A percentile compares a stretch with the other conserved stretches of the same genome.
Evolutionary conservation across 768 basidiomycete species (phyloP).

Genomic region (Termitomyces sp.): DNA sequence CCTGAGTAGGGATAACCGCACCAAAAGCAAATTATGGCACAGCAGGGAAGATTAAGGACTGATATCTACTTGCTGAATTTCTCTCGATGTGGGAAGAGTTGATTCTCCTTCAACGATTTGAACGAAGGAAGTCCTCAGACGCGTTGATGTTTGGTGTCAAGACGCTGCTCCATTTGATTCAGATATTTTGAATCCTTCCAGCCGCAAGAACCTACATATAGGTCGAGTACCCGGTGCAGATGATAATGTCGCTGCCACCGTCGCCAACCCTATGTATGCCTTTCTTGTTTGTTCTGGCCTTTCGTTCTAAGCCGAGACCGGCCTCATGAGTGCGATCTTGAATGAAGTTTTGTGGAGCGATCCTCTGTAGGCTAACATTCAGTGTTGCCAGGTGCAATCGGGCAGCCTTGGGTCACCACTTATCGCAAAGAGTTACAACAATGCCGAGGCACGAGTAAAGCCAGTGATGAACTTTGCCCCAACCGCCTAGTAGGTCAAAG

Average conservation of each 20-base stretch:
- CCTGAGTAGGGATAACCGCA: conserved; percentile 65
- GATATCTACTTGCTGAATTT: conserved; percentile 25
- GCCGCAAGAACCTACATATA: conserved; percentile 17
- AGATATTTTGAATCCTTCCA: conserved; percentile 16
- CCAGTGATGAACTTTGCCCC: conserved; percentile 41
- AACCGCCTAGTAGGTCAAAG: conserved; percentile 27
- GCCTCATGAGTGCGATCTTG: conserved; percentile 40
- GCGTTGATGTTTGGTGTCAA: conserved; percentile 7
- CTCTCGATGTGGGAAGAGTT: conserved; percentile 31
- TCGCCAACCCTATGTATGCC: conserved; percentile 38
- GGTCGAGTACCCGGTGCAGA: conserved; percentile 30
- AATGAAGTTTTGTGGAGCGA: neutral
- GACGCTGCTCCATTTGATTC: neutral
- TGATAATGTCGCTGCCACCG: conserved; percentile 25
- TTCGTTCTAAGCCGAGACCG: conserved; percentile 33
- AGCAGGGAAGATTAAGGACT: conserved; percentile 6
- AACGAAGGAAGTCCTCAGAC: conserved; percentile 37
- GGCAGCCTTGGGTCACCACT: conserved; percentile 44
- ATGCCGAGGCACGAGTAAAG: conserved; percentile 30
- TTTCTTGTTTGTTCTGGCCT: conserved; percentile 34
- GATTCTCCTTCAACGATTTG: conserved; percentile 36
- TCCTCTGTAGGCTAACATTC: neutral
- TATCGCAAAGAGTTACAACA: conserved; percentile 40
- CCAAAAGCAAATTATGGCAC: neutral
- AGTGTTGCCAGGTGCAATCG: conserved; percentile 21